phyloP scores from a whole-genome alignment of 2,329 filamentous ascomycete species.

The Venturia nashicola region DNA sequence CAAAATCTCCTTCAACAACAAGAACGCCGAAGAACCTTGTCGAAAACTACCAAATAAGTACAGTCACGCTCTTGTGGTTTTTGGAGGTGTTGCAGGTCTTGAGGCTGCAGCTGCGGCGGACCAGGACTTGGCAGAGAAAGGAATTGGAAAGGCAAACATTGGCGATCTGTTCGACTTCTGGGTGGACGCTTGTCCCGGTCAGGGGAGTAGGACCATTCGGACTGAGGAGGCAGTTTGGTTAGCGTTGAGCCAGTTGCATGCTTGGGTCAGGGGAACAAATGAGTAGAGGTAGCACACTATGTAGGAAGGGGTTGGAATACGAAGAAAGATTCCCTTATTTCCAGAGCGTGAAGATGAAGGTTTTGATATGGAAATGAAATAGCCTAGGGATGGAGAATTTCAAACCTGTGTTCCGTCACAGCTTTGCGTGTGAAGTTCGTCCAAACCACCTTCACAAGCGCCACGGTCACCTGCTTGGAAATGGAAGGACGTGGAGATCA shows the following conservation, averaged over 20 bases:
- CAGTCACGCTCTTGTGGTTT: slow-evolving; percentile 64
- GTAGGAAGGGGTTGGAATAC: not conserved
- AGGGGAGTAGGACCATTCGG: slow-evolving; percentile 70
- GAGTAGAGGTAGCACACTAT: not conserved
- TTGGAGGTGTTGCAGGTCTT: slow-evolving; percentile 69
- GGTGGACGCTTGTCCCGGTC: slow-evolving; percentile 68
- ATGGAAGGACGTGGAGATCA: too few species aligned
- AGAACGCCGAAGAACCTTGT: not conserved
- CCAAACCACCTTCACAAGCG: not conserved
- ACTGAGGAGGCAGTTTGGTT: slow-evolving; percentile 78
- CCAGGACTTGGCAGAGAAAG: slow-evolving; percentile 45
- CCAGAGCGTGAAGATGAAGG: not conserved
- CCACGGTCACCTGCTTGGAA: not conserved
- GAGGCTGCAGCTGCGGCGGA: slow-evolving; percentile 61
- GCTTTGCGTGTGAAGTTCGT: not conserved
- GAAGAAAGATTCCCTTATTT: not conserved
- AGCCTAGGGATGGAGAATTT: not conserved
- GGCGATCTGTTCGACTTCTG: slow-evolving; percentile 70
- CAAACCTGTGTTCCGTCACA: not conserved
- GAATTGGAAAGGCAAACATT: slow-evolving; percentile 51
- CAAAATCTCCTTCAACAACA: not conserved
- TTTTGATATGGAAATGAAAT: not conserved
- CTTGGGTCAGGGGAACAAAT: slow-evolving; percentile 1
- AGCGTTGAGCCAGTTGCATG: slow-evolving; percentile 51
- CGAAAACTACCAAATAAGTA: slow-evolving; percentile 31